Evolutionary conservation across 345 rosid species (phyloP), one percentile per base, ranked within the genome.

Genomic region (Corchorus capsularis): DNA sequence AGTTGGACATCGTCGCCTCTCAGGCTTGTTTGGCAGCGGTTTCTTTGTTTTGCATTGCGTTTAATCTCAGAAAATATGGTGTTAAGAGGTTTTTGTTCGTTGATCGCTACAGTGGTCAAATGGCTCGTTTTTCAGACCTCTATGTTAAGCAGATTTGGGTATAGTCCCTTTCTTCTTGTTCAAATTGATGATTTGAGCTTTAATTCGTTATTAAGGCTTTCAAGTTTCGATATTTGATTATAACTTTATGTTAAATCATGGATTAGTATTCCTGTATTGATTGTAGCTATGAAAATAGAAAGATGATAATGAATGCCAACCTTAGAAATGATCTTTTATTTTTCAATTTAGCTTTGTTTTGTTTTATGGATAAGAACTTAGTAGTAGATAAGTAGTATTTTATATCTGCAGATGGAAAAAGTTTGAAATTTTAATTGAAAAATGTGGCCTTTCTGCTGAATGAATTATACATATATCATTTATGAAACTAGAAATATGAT

Each of bases 21-120:
- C 97, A 94, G 78, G 91, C 97, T 9, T 86, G 90, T 78, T 77
- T 93, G 27, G 97, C 95, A 9, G 97, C 88, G 32, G 91, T 90
- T 32, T 91, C 98, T 66, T 61, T 94, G 83, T 82, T 87, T 55
- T 94, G 98, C 63, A 62, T 93, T 27, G 87, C 98, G 8, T 90
- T 87, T 81, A 91, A 91, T 81, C 80, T 94, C 43, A 79, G 97
- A n/a, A 92, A 94, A 82, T 87, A 93, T 75, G 91, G 97, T 69
- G 77, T 90, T 46, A 76, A 90, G 65, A 91, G 82, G 85, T 93
- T 94, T 65, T 79, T 94, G 41, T 93, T 94, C 16, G 94, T 93
- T 39, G 98, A 93, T 83, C 89, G 92, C 10, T 84, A 76, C 46
- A 78, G 85, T 63, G 92, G 92, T 8, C 90, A 84, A 39, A 80